phyloP scores from a whole-genome alignment of 163 green algal genomes.

The Trebouxiophyceae sp. region DNA sequence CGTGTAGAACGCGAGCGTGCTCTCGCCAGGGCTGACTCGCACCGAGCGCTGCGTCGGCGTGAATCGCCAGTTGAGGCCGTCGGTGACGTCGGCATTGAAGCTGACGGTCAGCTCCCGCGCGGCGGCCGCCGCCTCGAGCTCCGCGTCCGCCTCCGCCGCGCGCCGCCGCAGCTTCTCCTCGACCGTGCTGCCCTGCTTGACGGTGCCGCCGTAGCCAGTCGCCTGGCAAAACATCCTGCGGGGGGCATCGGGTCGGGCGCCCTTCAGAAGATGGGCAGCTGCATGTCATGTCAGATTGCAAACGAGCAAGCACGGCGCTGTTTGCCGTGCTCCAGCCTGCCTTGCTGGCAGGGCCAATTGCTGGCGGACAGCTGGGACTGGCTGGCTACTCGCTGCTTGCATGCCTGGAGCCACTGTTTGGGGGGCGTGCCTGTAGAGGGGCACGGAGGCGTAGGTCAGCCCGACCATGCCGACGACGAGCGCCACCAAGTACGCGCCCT shows the following conservation, averaged over 20 bases:
- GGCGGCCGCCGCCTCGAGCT: conserved; percentile 40
- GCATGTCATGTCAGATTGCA: no score
- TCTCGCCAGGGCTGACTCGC: conserved; percentile 76
- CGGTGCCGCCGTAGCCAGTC: conserved; percentile 90
- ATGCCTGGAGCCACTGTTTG: no score
- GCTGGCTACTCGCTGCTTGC: no score
- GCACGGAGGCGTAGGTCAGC: conserved; percentile 86
- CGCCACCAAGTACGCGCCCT: conserved; percentile 38
- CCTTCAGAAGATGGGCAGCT: no score
- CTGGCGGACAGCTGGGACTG: no score
- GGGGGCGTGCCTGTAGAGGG: conserved; percentile 63
- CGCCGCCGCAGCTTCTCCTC: conserved; percentile 74
- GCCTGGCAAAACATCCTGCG: conserved; percentile 87
- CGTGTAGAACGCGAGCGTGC: conserved; percentile 94
- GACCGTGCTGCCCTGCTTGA: conserved; percentile 60
- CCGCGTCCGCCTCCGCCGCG: conserved; percentile 27
- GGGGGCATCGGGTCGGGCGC: no score
- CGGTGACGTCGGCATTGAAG: conserved; percentile 89
- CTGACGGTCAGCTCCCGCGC: conserved; percentile 72
- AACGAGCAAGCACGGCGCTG: no score
- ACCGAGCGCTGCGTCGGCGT: conserved; percentile 69
- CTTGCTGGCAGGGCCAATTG: no score
- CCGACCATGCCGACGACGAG: conserved; percentile 85
- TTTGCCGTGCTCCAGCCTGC: no score
- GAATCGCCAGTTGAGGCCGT: conserved; percentile 93